Percentiles rank a stretch among this genome's conserved stretches.
phyloP scores from a whole-genome alignment of 768 basidiomycete genomes.

The Kwoniella sp. region DNA sequence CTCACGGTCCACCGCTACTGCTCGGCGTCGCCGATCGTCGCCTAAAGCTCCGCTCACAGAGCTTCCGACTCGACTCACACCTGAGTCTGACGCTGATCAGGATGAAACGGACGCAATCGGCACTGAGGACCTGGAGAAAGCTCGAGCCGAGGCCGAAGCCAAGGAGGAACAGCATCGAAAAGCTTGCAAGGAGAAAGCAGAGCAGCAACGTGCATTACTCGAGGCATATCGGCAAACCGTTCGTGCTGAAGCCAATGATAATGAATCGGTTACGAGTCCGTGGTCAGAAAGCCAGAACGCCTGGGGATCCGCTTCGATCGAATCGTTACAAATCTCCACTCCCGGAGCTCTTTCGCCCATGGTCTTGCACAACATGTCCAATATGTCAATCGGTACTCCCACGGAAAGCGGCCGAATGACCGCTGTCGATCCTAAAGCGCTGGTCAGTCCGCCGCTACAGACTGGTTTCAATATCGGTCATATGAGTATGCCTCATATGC shows the following conservation, averaged over 20 bases:
- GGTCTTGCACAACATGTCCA: conserved; percentile 31
- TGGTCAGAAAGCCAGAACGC: conserved; percentile 26
- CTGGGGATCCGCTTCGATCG: conserved; percentile 29
- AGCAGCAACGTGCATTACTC: conserved; percentile 31
- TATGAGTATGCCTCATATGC: neutral
- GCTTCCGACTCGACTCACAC: conserved; percentile 1
- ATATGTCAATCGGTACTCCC: conserved; percentile 25
- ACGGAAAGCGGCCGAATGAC: conserved; percentile 16
- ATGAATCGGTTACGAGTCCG: conserved; percentile 10
- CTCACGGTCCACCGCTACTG: conserved; percentile 15
- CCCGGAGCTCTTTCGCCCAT: conserved; percentile 35
- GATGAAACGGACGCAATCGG: conserved; percentile 41
- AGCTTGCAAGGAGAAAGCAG: conserved; percentile 28
- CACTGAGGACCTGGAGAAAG: conserved; percentile 41
- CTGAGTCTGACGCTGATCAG: conserved; percentile 13
- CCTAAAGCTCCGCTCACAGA: neutral
- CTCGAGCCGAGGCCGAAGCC: conserved; percentile 40
- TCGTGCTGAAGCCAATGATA: conserved; percentile 12
- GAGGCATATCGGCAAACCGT: conserved; percentile 36
- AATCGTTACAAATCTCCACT: conserved; percentile 24
- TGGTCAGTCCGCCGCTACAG: conserved; percentile 35
- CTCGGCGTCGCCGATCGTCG: conserved; percentile 15
- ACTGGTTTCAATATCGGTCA: conserved; percentile 18
- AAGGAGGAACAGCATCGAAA: conserved; percentile 36
- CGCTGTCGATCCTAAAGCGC: conserved; percentile 36